Base-by-base conservation (phyloP, 106 monocot genomes). In the Apostasia shenzhenica region DNA sequence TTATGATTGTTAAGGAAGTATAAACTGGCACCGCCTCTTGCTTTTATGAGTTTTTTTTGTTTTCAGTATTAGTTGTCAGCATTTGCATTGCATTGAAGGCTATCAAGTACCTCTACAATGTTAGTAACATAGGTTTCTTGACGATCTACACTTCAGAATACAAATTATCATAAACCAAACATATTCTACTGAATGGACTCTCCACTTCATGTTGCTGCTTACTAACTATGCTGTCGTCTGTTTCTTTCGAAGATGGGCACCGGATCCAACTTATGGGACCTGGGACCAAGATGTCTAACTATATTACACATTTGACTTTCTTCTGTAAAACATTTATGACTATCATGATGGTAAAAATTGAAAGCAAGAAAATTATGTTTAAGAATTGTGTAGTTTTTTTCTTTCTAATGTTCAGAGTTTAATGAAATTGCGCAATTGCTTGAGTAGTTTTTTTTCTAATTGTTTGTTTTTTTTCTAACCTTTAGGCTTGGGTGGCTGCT, bases 401-500 rank as follows among this genome's bases (percentile, higher is more conserved):
- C 12, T 61, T 1, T 26, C 26, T 26, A 26, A 26, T 26, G 26
- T 26, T 26, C 26, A 26, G 26, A 26, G 0, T 26, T 26, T 26
- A 26, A 26, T 26, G 26, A 26, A 26, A 26, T 26, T 26, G 26
- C 26, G 0, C 26, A 26, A 26, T 26, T 26, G 26, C 26, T 26
- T 26, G 6, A 13, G 62, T 7, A 44, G 8, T n/a, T 3, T 10
- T 45, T 62, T 62, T 45, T 62, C 11, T 62, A 44, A 62, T 9
- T 11, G 6, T 44, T 26, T 26, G 26, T 26, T 26, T 45, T 12
- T 44, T 37, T 60, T 40, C 45, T 4, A 4, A 45, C 48, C 14
- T 65, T 65, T 81, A 99, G 99, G 82, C 83, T 99, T 61, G 99
- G 99, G 2, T 99, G 99, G 99, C 75, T 99, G 37, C 78, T 99